phyloP scores from a whole-genome alignment of 352 stramenopile genomes.

The Phytophthora aleatoria region DNA sequence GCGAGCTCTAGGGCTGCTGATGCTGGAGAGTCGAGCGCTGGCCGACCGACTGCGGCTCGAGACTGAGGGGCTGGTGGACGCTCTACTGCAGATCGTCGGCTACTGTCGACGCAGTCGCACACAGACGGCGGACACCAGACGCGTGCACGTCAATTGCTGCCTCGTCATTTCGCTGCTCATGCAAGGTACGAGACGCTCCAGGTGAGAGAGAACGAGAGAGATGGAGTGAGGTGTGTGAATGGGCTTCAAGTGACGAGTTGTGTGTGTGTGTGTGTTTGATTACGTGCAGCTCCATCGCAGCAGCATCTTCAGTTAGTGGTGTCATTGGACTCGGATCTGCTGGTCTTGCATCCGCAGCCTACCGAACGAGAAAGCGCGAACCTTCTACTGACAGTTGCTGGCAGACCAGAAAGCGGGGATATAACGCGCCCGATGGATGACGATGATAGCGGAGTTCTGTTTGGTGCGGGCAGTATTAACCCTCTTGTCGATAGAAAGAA shows the following conservation, averaged over 20 bases:
- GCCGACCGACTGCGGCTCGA: conserved; percentile 55
- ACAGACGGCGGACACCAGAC: conserved; percentile 60
- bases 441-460: background rate
- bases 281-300: conserved; percentile 29
- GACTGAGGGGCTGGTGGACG: conserved; percentile 71
- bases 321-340: conserved; percentile 68
- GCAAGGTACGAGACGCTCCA: conserved; percentile 45
- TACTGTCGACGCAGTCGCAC: conserved; percentile 53
- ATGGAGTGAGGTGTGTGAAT: background rate
- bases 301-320: conserved; percentile 55
- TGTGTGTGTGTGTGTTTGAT: conserved; percentile 2
- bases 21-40: conserved; percentile 46
- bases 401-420: conserved; percentile 46
- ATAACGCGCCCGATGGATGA: conserved; percentile 2
- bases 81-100: conserved; percentile 72
- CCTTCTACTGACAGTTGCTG: conserved; percentile 55
- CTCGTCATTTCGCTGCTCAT: conserved; percentile 87
- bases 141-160: conserved; percentile 84
- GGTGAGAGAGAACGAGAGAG: conserved; percentile 10
- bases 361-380: conserved; percentile 48
- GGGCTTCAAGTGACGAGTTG: background rate
- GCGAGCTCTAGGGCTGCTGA: conserved; percentile 66
- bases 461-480: background rate
- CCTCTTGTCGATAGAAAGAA: conserved; percentile 9
- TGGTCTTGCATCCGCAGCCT: conserved; percentile 56